Percentiles rank a stretch among this genome's conserved stretches.
phyloP scores from a whole-genome alignment of 306 rosid genomes.

The Medicago ruthenica region DNA sequence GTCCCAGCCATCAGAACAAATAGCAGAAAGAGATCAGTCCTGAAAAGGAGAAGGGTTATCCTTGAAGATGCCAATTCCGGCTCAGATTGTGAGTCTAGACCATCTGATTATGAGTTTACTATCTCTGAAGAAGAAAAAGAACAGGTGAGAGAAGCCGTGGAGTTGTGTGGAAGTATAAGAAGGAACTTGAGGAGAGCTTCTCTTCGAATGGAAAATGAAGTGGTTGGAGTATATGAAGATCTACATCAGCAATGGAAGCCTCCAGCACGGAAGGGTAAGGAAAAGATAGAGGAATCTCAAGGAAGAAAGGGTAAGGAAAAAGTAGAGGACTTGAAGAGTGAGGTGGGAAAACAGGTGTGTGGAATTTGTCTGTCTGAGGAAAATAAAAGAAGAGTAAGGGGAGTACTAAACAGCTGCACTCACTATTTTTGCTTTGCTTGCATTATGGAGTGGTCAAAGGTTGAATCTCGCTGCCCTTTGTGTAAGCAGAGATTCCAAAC shows the following conservation, averaged over 20 bases:
- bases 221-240: slow-evolving; percentile 37
- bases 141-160: slow-evolving; percentile 88
- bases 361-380: slow-evolving; percentile 97
- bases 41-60: slow-evolving; percentile 51
- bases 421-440: slow-evolving; percentile 94
- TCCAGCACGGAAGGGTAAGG: slow-evolving; percentile 81
- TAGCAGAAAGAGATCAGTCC: slow-evolving; percentile 46
- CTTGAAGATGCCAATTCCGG: slow-evolving; percentile 48
- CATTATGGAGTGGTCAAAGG: slow-evolving; percentile 99
- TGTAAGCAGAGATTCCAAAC: slow-evolving; percentile 96
- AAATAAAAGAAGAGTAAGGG: slow-evolving; percentile 89
- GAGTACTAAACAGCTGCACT: slow-evolving; percentile 85
- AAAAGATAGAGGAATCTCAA: slow-evolving; percentile 75
- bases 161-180: slow-evolving; percentile 58
- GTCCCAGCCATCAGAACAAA: slow-evolving; percentile 42
- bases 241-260: slow-evolving; percentile 58
- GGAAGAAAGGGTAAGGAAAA: slow-evolving; percentile 79
- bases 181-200: slow-evolving; percentile 62
- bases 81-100: slow-evolving; percentile 63
- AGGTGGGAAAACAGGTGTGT: slow-evolving; percentile 79
- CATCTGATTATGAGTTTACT: slow-evolving; percentile 76
- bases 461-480: slow-evolving; percentile 96
- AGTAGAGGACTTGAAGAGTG: slow-evolving; percentile 67
- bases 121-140: slow-evolving; percentile 99
- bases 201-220: slow-evolving; percentile 49